These are phyloP conservation scores for Yarrowia sp. DNA, from an alignment of 805 yeast genomes.

Conservation along the genomic window DNA sequence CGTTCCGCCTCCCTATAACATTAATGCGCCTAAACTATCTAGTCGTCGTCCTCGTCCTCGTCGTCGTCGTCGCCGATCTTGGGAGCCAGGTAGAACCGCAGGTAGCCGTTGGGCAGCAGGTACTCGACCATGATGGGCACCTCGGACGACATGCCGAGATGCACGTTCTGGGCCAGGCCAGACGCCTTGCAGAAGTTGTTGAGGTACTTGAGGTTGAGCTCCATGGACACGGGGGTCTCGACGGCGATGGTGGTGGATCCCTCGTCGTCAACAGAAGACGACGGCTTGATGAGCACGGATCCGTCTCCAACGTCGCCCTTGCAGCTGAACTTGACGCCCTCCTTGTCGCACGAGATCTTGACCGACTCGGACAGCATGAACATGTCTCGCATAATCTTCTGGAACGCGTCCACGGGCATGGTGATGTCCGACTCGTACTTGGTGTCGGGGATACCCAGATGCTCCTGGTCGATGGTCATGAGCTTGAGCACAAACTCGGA, in stretches of 20 bases:
- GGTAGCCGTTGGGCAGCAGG: constrained; percentile 84
- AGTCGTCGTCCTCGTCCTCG: constrained; percentile 24
- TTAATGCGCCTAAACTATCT: not conserved
- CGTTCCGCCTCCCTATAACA: too few relatives aligned
- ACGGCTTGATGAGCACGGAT: constrained; percentile 79
- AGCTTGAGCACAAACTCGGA: constrained; percentile 87
- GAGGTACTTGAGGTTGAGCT: constrained; percentile 89
- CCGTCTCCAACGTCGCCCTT: constrained; percentile 94
- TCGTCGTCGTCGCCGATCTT: constrained; percentile 88
- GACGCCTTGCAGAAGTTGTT: constrained; percentile 91
- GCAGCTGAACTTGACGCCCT: constrained; percentile 81
- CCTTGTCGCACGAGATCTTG: constrained; percentile 83
- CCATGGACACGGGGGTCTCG: constrained; percentile 80
- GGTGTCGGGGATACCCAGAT: constrained; percentile 89
- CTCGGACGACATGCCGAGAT: constrained; percentile 82
- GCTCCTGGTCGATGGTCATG: constrained; percentile 96
- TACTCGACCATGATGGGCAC: constrained; percentile 94
- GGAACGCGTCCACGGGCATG: constrained; percentile 85
- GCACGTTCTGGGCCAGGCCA: constrained; percentile 68
- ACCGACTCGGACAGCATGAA: constrained; percentile 83
- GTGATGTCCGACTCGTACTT: constrained; percentile 82
- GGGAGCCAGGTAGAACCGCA: constrained; percentile 96
- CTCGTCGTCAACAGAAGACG: constrained; percentile 66
- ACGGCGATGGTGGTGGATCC: constrained; percentile 71
- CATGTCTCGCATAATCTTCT: constrained; percentile 86